Evolutionary conservation across 305 asterid species (phyloP), one percentile per base, ranked within the genome.

Genomic region (Ruellia speciosa): DNA sequence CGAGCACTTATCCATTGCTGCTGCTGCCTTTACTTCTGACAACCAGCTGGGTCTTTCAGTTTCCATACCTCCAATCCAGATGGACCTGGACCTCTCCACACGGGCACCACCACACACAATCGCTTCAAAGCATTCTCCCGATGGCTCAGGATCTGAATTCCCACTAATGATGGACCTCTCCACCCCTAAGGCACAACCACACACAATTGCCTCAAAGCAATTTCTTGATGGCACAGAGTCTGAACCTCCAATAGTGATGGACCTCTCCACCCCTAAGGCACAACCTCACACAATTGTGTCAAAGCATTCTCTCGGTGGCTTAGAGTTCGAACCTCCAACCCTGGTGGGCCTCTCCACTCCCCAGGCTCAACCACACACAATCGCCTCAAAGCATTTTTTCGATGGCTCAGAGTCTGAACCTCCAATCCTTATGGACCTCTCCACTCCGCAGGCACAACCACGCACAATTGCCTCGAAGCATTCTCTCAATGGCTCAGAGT

Each of bases 1-100:
- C 5, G 52, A 66, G 43, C 13, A 19, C 47, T 45, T 47, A 10
- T n/a, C 55, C 13, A 9, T 39, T 39, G 31, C 31, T 52, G 18
- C 14, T 39, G 48, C 71, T 15, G 20, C 62, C 53, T 58, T 53
- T 18, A 58, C 43, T 52, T 56, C 69, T 20, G 48, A 33, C 16
- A 68, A 57, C 60, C 20, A 57, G 53, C 49, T 46, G 73, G 31
- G 4, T 24, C 56, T 16, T 43, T 11, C 65, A 8, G 63, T 52
- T 31, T 14, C 24, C 62, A 61, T 57, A 20, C n/a, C 20, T 58
- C 56, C 45, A 7, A 18, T 35, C 51, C 62, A 2, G 45, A 61
- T 13, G 13, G 57, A 18, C 14, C 31, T 24, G 31, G 31, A 24
- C 2, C 31, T 24, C 49, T 57, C 63, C 51, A 46, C 20, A 7